Base-by-base conservation (phyloP, 345 rosid genomes). In the Populus deltoides region DNA sequence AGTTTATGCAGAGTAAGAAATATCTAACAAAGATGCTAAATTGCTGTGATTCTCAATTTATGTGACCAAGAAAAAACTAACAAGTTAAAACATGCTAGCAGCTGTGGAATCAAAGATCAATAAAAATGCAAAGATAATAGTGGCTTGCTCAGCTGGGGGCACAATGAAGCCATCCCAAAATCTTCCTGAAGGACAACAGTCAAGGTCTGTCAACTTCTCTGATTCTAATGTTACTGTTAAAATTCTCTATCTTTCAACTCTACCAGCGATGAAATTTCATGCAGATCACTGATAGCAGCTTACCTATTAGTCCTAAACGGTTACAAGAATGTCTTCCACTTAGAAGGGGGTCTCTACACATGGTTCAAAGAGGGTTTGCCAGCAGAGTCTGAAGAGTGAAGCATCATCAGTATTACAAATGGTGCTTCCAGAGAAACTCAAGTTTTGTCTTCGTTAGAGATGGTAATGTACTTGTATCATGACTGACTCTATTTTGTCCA, bases 281-380 rank as follows among this genome's bases (percentile, higher is more conserved):
- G 90, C 90, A 96, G 97, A 86, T 96, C 99, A 72, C 89, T 96
- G 71, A 96, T 96, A 83, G 99, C 99, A 76, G 99, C 99, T 57
- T 96, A 93, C 83, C 63, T 93, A 76, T 88, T 96, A 43, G 98
- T 96, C 76, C 90, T 96, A 25, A 92, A 93, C 78, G 99, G 97
- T 59, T 95, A 86, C 77, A 87, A 80, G 51, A 93, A 95, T 45
- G 97, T 95, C 27, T 95, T 83, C 83, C 94, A 93, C 87, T 87
- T 95, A 77, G 98, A 93, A 91, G 99, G 99, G 24, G 99, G 99
- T 4, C 87, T 95, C 66, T 87, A 90, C 81, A 45, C 84, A 72
- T 92, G 99, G 98, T 84, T 88, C 87, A 95, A 93, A 76, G 96
- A 93, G 85, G 97, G 86, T 66, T 86, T 92, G 79, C 98, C 99